phyloP scores from a whole-genome alignment of 768 basidiomycete species.

The Hypholoma sublateritium region DNA sequence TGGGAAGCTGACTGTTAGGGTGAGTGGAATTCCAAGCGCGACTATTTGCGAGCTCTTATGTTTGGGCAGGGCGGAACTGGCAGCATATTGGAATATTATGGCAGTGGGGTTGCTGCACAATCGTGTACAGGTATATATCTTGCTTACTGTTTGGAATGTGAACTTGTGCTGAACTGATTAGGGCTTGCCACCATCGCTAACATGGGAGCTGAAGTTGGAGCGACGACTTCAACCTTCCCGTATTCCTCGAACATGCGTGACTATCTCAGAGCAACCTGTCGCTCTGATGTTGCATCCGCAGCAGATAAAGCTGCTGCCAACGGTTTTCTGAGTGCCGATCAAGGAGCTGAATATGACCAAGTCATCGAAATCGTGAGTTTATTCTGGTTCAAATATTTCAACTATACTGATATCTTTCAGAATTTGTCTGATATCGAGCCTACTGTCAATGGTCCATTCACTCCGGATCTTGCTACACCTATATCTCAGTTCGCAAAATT shows the following conservation, averaged over 20 bases:
- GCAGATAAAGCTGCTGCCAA: slow-evolving; percentile 79
- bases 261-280: slow-evolving; percentile 89
- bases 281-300: slow-evolving; percentile 80
- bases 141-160: background rate
- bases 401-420: slow-evolving; percentile 34
- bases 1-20: slow-evolving; percentile 90
- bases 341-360: slow-evolving; percentile 92
- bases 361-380: slow-evolving; percentile 83
- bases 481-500: slow-evolving; percentile 84
- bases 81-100: slow-evolving; percentile 94
- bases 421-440: slow-evolving; percentile 89
- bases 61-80: slow-evolving; percentile 88
- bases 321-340: slow-evolving; percentile 83
- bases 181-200: slow-evolving; percentile 95
- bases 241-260: slow-evolving; percentile 88
- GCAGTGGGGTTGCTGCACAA: slow-evolving; percentile 83
- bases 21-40: slow-evolving; percentile 34
- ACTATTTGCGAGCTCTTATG: slow-evolving; percentile 1
- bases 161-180: slow-evolving; percentile 22
- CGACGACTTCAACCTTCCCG: slow-evolving; percentile 98
- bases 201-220: slow-evolving; percentile 99
- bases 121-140: slow-evolving; percentile 80
- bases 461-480: slow-evolving; percentile 94
- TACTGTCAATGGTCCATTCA: slow-evolving; percentile 95
- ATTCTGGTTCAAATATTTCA: background rate